These are phyloP conservation scores for Pythium guiyangense DNA, from an alignment of 352 stramenopile genomes.

Conservation along the genomic window DNA sequence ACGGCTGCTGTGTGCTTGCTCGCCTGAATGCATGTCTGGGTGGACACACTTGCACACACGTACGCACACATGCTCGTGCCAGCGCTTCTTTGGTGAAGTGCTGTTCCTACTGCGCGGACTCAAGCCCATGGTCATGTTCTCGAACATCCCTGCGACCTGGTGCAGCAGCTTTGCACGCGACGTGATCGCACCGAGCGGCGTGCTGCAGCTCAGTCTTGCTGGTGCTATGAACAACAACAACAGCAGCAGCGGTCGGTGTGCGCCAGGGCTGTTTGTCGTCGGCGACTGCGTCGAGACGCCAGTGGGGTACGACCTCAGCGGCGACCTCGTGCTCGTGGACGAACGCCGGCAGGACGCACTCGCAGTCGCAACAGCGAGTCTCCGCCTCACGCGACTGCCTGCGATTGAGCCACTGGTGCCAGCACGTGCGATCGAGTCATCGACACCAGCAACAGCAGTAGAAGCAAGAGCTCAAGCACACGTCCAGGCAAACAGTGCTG, in stretches of 20 bases:
- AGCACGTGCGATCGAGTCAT: not conserved
- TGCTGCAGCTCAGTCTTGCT: no score
- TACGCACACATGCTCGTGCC: not conserved
- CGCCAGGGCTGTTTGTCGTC: no score
- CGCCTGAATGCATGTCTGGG: not conserved
- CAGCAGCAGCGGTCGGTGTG: no score
- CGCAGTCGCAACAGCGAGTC: conserved; percentile 14
- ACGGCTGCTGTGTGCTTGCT: not conserved
- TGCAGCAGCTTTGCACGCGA: conserved; percentile 39
- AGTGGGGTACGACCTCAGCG: no score
- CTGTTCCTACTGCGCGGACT: conserved; percentile 55
- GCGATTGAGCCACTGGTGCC: not conserved
- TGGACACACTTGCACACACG: not conserved
- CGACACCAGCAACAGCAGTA: not conserved
- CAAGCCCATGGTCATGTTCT: conserved; percentile 64
- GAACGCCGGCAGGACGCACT: conserved; percentile 14
- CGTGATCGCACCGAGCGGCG: no score
- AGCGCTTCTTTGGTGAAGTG: conserved; percentile 72
- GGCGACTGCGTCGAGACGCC: no score
- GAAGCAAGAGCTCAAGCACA: not conserved
- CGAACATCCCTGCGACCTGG: conserved; percentile 51
- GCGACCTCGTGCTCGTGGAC: no score
- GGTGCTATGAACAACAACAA: no score
- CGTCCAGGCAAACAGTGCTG: not conserved
- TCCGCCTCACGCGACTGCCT: conserved; percentile 9